Evolutionary conservation across 2,329 filamentous ascomycete species (phyloP).

Genomic region (Onygena corvina): DNA sequence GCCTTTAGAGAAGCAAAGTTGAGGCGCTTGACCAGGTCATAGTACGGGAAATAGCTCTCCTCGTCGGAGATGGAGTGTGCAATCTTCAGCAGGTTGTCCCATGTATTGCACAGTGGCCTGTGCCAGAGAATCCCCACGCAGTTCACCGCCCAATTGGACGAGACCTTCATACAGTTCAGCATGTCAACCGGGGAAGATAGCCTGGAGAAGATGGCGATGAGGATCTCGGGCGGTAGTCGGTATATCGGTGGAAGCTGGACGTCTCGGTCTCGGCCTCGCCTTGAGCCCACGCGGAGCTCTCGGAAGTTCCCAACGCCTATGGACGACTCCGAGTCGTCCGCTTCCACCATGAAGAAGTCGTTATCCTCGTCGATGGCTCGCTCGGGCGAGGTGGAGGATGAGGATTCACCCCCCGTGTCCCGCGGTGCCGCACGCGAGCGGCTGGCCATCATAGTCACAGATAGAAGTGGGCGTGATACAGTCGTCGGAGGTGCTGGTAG

Average conservation of each 20-base stretch:
- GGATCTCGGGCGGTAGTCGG: conserved; percentile 80
- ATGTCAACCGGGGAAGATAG: conserved; percentile 65
- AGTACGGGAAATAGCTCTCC: conserved; percentile 76
- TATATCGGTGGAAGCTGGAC: conserved; percentile 51
- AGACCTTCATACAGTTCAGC: conserved; percentile 84
- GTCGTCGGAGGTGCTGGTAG: background rate
- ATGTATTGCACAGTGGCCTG: conserved; percentile 77
- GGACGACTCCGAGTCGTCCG: conserved; percentile 87
- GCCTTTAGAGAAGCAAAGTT: conserved; percentile 72
- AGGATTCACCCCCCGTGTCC: conserved; percentile 33
- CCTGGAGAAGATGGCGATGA: conserved; percentile 84
- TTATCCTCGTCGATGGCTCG: conserved; percentile 70
- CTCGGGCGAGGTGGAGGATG: conserved; percentile 19
- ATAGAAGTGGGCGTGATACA: background rate
- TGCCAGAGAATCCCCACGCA: conserved; percentile 92
- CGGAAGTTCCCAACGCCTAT: conserved; percentile 67
- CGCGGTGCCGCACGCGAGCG: conserved; percentile 19
- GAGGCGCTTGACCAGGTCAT: conserved; percentile 78
- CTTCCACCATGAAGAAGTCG: conserved; percentile 72
- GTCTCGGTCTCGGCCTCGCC: conserved; percentile 17
- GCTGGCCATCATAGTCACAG: background rate
- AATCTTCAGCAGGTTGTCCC: conserved; percentile 68
- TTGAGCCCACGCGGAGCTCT: conserved; percentile 56
- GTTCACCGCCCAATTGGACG: conserved; percentile 82
- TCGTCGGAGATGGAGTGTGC: conserved; percentile 61